A percentile compares a stretch with the other conserved stretches of the same genome.
These are phyloP conservation scores for Taiozyma onychis DNA, from an alignment of 1,139 yeast genomes.

Conservation along the genomic window DNA sequence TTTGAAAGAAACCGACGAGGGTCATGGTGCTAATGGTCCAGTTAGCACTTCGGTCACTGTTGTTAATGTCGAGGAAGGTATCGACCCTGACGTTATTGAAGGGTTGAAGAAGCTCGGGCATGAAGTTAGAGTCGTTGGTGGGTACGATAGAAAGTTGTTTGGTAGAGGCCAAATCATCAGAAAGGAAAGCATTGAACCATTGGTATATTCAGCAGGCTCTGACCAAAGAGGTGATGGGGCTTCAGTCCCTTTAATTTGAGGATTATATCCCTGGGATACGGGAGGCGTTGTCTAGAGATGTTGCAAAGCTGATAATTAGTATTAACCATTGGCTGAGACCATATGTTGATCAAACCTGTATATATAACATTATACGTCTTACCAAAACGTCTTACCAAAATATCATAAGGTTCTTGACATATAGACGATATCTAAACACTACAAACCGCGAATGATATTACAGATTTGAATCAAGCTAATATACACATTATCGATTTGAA, in stretches of 20 bases:
- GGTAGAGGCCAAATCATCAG: constrained; percentile 77
- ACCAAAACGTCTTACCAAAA: background rate
- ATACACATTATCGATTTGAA: background rate
- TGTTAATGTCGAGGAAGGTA: constrained; percentile 65
- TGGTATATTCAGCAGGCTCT: constrained; percentile 65
- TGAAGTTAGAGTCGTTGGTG: constrained; percentile 40
- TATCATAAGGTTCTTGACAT: no score
- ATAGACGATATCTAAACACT: no score
- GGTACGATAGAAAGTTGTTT: constrained; percentile 42
- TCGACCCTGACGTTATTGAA: constrained; percentile 36
- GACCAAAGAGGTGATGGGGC: constrained; percentile 82
- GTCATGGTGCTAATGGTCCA: constrained; percentile 66
- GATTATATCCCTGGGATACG: no score
- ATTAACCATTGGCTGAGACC: background rate
- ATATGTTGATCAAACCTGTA: background rate
- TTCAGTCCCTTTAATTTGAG: constrained; percentile 41
- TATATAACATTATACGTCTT: background rate
- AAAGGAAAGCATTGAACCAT: constrained; percentile 32
- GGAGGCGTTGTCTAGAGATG: no score
- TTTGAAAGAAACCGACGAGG: constrained; percentile 39
- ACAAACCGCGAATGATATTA: background rate
- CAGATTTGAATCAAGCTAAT: background rate
- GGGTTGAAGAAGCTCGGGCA: constrained; percentile 54
- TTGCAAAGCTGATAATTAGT: no score
- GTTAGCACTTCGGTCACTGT: constrained; percentile 51